Conservation (phyloP, 495 filamentous ascomycete species). For the Aspergillus bridgeri region DNA sequence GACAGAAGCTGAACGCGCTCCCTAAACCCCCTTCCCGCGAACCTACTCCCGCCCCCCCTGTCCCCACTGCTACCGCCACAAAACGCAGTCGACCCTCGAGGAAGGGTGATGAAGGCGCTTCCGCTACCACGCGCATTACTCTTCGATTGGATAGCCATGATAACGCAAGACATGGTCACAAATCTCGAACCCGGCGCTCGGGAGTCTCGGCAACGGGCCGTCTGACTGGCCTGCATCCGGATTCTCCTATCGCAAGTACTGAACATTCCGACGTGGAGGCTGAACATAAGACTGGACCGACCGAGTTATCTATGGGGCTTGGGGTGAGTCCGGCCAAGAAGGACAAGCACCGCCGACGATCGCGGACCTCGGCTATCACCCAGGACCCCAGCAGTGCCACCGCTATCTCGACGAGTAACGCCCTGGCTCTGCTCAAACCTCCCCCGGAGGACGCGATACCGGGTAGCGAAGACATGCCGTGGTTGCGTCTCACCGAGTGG, state of each 20-base stretch:
- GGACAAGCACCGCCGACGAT: slow-evolving; percentile 46
- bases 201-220: slow-evolving; percentile 32
- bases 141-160: slow-evolving; percentile 56
- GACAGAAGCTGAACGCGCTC: slow-evolving; percentile 75
- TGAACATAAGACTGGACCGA: slow-evolving; percentile 15
- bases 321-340: slow-evolving; percentile 18
- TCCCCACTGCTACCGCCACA: slow-evolving; percentile 45
- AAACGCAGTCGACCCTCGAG: slow-evolving; percentile 48
- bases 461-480: slow-evolving; percentile 78
- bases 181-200: slow-evolving; percentile 40
- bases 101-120: slow-evolving; percentile 35
- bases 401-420: slow-evolving; percentile 77
- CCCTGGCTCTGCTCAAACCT: slow-evolving; percentile 69
- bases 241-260: slow-evolving; percentile 47
- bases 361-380: slow-evolving; percentile 42
- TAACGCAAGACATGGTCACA: slow-evolving; percentile 20
- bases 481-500: slow-evolving; percentile 85
- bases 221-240: slow-evolving; percentile 35
- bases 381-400: slow-evolving; percentile 53
- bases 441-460: slow-evolving; percentile 71
- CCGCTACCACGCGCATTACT: slow-evolving; percentile 55
- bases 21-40: slow-evolving; percentile 68
- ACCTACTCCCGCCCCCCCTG: slow-evolving; percentile 53
- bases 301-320: slow-evolving; percentile 12
- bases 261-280: slow-evolving; percentile 43